Evolutionary conservation across 345 rosid species (phyloP).

Genomic region (Melastoma malabathricum): DNA sequence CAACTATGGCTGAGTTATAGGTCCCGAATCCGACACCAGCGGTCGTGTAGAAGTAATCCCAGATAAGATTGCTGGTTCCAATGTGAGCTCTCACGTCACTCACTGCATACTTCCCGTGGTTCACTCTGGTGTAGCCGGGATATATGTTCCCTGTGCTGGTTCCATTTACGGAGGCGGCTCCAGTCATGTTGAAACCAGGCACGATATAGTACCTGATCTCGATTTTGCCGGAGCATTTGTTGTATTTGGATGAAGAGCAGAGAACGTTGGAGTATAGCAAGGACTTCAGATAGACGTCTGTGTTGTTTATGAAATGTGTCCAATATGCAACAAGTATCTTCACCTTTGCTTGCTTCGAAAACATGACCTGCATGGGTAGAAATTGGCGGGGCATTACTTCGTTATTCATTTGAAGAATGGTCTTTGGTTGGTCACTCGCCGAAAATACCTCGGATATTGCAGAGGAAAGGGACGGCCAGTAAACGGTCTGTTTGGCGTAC

Average conservation of each 20-base stretch:
- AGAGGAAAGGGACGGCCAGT: constrained; percentile 70
- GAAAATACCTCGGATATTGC: constrained; percentile 59
- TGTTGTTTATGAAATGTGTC: constrained; percentile 49
- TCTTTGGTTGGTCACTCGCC: not conserved
- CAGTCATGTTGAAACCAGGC: constrained; percentile 70
- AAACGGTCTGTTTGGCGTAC: constrained; percentile 33
- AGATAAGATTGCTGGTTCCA: constrained; percentile 71
- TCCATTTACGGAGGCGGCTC: constrained; percentile 41
- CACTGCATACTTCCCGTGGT: constrained; percentile 73
- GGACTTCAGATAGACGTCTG: constrained; percentile 57
- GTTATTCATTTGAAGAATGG: not conserved
- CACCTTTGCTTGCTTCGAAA: constrained; percentile 71
- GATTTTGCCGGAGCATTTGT: constrained; percentile 52
- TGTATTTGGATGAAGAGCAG: constrained; percentile 51
- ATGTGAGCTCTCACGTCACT: constrained; percentile 59
- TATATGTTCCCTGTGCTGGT: constrained; percentile 45
- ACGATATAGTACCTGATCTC: constrained; percentile 67
- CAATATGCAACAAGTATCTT: constrained; percentile 68
- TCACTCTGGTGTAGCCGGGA: constrained; percentile 57
- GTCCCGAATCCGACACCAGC: constrained; percentile 82
- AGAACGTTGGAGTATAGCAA: constrained; percentile 60
- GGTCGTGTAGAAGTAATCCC: constrained; percentile 83
- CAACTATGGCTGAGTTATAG: constrained; percentile 40
- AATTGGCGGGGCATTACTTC: not conserved
- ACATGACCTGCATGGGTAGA: constrained; percentile 34